A percentile compares a stretch with the other conserved stretches of the same genome.
phyloP scores from a whole-genome alignment of 2,329 filamentous ascomycete genomes.

The Ceratocystis diversiconidia region DNA sequence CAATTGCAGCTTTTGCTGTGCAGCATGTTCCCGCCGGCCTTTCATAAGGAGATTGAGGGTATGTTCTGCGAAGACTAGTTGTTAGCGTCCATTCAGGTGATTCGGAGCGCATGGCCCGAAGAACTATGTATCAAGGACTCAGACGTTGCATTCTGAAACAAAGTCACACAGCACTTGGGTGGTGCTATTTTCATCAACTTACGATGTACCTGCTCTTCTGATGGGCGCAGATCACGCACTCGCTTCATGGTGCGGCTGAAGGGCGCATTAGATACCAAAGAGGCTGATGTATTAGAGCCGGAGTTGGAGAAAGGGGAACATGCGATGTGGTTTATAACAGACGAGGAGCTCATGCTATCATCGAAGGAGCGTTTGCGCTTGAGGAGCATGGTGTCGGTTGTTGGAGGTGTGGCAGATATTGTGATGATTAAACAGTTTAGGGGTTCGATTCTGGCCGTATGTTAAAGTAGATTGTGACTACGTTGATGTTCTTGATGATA shows the following conservation, averaged over 20 bases:
- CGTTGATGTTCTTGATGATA: no score
- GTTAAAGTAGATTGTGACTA: not conserved
- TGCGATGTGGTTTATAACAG: conserved; percentile 16
- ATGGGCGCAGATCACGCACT: conserved; percentile 43
- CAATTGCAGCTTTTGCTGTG: conserved; percentile 9
- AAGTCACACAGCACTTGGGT: not conserved
- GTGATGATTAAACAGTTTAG: not conserved
- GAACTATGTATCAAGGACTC: not conserved
- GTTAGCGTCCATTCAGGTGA: conserved; percentile 18
- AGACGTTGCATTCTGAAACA: not conserved
- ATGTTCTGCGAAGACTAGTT: conserved; percentile 30
- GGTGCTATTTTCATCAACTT: conserved; percentile 24
- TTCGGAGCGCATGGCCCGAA: not conserved
- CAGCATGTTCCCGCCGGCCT: conserved; percentile 31
- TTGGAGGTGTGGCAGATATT: not conserved
- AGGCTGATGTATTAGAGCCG: not conserved
- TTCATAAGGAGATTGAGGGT: conserved; percentile 45
- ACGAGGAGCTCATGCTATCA: conserved; percentile 33
- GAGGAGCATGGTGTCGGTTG: conserved; percentile 32
- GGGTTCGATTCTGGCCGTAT: no score
- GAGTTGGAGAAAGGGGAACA: not conserved
- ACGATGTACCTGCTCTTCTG: conserved; percentile 42
- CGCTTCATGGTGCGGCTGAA: conserved; percentile 46
- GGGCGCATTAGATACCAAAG: conserved; percentile 15
- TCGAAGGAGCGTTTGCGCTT: conserved; percentile 50